Evolutionary conservation across 1,284 basidiomycete genomes (phyloP), one percentile per base, ranked within the genome.

Genomic region (Ceratobasidium theobromae): DNA sequence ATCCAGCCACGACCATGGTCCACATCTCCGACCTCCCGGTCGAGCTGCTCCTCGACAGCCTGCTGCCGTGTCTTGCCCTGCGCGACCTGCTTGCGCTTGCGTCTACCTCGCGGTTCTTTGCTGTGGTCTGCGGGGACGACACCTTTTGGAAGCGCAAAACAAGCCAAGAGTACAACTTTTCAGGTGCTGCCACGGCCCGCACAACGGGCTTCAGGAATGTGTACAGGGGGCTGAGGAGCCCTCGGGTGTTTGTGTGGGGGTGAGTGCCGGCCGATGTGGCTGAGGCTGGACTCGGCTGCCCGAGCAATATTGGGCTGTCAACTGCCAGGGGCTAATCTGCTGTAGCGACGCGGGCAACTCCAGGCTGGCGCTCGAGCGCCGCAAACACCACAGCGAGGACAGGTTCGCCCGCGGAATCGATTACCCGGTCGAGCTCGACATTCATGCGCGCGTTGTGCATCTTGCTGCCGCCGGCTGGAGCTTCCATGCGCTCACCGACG

Each of bases 391-490:
- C 68, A 70, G 21, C 53, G 38, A 38, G 65, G 71, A 74, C 74
- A n/a, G n/a, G n/a, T 72, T 78, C 21, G 72, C 72, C 18, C 64
- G 77, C 38, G 73, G 68, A 51, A 68, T 54, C 35, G 35, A 38
- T 16, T 38, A 18, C 18, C 41, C 8, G 0, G 76, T 80, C 9
- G 81, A 84, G 69, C 75, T 88, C 38, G 76, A 75, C 45, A 79
- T 91, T 11, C 80, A 80, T 45, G 80, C 77, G 35, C 81, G 85
- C n/a, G 82, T 93, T 54, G 88, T 94, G 30, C 85, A 81, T 67
- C 77, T 94, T 30, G 83, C 85, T 49, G 89, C 91, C 1, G 87
- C 88, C 18, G 92, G 92, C 74, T 92, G 90, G 92, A 89, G 86
- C 35, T 91, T 91, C 74, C 86, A 90, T 73, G 89, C 88, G 1